A percentile compares a stretch with the other conserved stretches of the same genome.
These are phyloP conservation scores for Oldenlandia corymbosa DNA, from an alignment of 257 asterid genomes.

Conservation along the genomic window DNA sequence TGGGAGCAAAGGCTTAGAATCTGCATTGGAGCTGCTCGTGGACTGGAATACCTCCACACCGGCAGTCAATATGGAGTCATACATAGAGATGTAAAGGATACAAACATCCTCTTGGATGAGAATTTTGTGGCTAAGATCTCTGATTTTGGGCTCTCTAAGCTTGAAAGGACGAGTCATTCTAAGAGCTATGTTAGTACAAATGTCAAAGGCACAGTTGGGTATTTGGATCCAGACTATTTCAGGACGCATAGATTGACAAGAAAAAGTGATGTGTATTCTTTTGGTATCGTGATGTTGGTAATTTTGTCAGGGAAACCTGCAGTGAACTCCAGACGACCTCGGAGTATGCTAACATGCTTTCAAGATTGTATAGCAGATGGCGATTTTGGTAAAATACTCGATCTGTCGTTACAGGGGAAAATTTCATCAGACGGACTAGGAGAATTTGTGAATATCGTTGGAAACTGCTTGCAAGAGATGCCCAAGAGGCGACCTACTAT, in stretches of 20 bases:
- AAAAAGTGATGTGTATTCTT: constrained; percentile 13
- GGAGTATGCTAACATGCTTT: neutral
- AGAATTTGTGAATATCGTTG: neutral
- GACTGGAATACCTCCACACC: constrained; percentile 17
- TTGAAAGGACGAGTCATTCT: neutral
- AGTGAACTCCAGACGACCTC: neutral
- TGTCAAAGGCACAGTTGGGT: constrained; percentile 7
- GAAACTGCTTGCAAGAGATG: constrained; percentile 3
- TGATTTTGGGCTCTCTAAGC: constrained; percentile 12
- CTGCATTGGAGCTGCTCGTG: constrained; percentile 19
- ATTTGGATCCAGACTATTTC: constrained; percentile 6
- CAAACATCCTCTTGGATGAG: constrained; percentile 10
- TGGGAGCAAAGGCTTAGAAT: constrained; percentile 16
- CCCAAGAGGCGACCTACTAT: constrained; percentile 13
- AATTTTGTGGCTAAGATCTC: constrained; percentile 10
- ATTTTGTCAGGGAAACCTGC: constrained; percentile 11
- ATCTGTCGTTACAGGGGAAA: neutral
- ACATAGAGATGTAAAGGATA: constrained; percentile 14
- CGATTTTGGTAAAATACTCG: neutral
- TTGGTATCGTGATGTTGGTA: constrained; percentile 12
- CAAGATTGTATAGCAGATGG: neutral
- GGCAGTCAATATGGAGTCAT: constrained; percentile 1
- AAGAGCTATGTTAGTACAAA: constrained; percentile 6
- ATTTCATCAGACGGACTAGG: neutral
- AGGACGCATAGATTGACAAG: neutral